These are phyloP conservation scores for Phytophthora citrophthora DNA, from an alignment of 352 stramenopile genomes.

Conservation along the genomic window DNA sequence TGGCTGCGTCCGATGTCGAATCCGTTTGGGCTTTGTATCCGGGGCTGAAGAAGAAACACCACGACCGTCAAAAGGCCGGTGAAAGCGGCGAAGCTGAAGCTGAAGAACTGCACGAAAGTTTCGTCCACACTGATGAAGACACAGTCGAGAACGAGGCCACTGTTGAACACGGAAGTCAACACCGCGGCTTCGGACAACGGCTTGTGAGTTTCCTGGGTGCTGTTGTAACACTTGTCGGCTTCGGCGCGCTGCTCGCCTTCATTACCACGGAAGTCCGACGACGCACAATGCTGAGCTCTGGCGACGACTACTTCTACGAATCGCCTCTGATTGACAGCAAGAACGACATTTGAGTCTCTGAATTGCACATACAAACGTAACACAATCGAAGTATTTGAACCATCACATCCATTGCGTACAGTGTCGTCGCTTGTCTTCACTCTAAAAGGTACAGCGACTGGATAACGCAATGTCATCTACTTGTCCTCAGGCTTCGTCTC, in stretches of 20 bases:
- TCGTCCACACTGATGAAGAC: slow-evolving; percentile 66
- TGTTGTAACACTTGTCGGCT: slow-evolving; percentile 65
- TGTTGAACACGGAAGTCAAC: not conserved
- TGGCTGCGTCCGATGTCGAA: slow-evolving; percentile 78
- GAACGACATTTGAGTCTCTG: slow-evolving; percentile 33
- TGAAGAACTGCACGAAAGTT: slow-evolving; percentile 59
- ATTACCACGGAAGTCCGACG: slow-evolving; percentile 44
- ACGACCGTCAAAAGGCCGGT: slow-evolving; percentile 44
- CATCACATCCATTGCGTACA: slow-evolving; percentile 29
- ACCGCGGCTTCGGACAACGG: slow-evolving; percentile 48
- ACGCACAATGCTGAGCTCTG: slow-evolving; percentile 37
- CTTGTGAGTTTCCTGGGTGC: slow-evolving; percentile 70
- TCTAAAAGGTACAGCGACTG: slow-evolving; percentile 16
- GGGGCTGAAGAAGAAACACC: slow-evolving; percentile 49
- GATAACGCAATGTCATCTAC: slow-evolving; percentile 15
- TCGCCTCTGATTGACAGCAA: slow-evolving; percentile 68
- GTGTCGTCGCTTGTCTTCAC: slow-evolving; percentile 22
- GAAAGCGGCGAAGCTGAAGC: slow-evolving; percentile 28
- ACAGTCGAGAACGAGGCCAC: slow-evolving; percentile 18
- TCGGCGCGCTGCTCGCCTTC: slow-evolving; percentile 51
- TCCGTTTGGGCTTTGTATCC: slow-evolving; percentile 80
- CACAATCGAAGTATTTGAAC: slow-evolving; percentile 24
- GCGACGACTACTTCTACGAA: slow-evolving; percentile 70
- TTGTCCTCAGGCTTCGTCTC: slow-evolving; percentile 30
- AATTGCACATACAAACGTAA: slow-evolving; percentile 11